Evolutionary conservation across 371 early-diverging fungal species (phyloP), one percentile per base, ranked within the genome.

Genomic region (Furculomyces boomerangus): DNA sequence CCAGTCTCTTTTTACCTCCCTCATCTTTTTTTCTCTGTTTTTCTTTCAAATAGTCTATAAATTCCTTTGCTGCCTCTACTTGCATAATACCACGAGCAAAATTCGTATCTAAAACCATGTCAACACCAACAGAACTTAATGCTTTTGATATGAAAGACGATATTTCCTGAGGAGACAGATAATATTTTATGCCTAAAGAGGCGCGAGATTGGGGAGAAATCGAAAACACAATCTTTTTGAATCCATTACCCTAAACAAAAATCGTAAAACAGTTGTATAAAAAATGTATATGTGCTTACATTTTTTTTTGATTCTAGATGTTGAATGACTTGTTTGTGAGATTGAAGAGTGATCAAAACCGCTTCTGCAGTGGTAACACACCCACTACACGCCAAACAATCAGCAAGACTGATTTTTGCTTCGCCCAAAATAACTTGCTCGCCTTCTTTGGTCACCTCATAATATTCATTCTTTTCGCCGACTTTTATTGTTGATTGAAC

Each of bases 381-480:
- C 13, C 95, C 98, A 71, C 90, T 90, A 84, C 98, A 97, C 2
- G 98, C 95, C 26, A 97, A 74, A 64, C 98, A 97, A 71, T 97
- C 98, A 61, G 91, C 88, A 29, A 97, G 66, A 14, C 83, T 77
- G 40, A 95, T 90, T 3, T 75, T 71, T 1, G 93, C 94, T 2
- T 81, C 74, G 62, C 90, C 90, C 2, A 89, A 77, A 27, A n/a
- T 13, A 37, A 76, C 78, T 59, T 84, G 82, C 28, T 72, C 76
- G 30, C 89, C 91, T 57, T 88, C 90, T 57, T 79, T 78, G 8
- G 78, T 71, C n/a, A 92, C 91, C 60, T 93, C 93, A 57, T 80
- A 87, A 57, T 83, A 80, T 7, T 66, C 60, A 35, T 82, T 84
- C 24, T 53, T 8, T 25, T 53, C 16, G 27, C 13, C 18, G 18